Evolutionary conservation across 139 green algal species (phyloP), one percentile per base, ranked within the genome.

Genomic region (Picochlorum sp.): DNA sequence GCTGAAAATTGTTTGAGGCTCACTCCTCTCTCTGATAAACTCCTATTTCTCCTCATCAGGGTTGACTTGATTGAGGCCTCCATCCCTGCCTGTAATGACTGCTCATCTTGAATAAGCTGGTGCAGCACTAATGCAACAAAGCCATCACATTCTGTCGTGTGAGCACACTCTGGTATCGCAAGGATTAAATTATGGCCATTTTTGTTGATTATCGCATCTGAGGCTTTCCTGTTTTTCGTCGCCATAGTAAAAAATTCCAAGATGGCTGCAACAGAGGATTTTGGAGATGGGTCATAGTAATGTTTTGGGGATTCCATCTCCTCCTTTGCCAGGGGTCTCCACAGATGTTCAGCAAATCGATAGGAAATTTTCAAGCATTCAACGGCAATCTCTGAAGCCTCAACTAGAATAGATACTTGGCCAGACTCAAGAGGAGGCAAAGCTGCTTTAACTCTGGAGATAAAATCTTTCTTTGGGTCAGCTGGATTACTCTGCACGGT

Each of bases 81-180:
- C 92, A 98, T 97, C 57, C 84, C 89, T 2, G 69, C 54, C 69
- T 91, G 84, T 68, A 98, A 80, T 8, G 89, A 95, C 34, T 67
- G 63, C 2, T 81, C 80, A 70, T 98, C 92, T 71, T 98, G 91
- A 65, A 97, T 65, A 46, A 97, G 69, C 66, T 97, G 83, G 2
- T 87, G 79, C 47, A 98, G 67, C 13, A 98, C 76, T 6, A 84
- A 64, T 1, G 82, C 65, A 18, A 91, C 80, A 44, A 81, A 60
- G 2, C 75, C 61, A 73, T 97, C 87, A 14, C 86, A 82, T 16
- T 75, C 72, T 3, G 80, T 77, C 18, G 73, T 51, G 28, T 85
- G 63, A 63, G 75, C 82, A 0, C 76, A 37, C 9, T 66, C 38
- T 0, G 92, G 91, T 23, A 97, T 67, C 2, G 71, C 67, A 49